Evolutionary conservation across 352 stramenopile genomes (phyloP).

Genomic region (Saprolegnia parasitica): DNA sequence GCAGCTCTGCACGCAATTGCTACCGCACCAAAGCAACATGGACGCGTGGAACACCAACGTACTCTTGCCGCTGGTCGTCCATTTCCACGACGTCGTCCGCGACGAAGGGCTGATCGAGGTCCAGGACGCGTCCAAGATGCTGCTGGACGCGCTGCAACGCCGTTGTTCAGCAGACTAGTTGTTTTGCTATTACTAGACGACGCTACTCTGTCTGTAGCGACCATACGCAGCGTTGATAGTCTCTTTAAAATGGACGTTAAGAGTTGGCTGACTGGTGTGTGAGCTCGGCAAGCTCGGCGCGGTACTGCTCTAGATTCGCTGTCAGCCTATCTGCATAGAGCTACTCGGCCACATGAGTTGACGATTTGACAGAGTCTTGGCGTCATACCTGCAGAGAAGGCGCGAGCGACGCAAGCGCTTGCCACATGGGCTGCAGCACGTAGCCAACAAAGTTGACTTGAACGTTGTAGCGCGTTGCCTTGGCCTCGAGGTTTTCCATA

Average conservation of each 20-base stretch:
- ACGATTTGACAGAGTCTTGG: too few relatives aligned
- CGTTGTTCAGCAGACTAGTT: neutral
- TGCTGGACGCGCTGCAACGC: neutral
- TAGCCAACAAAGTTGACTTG: conserved; percentile 78
- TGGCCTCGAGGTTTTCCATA: conserved; percentile 64
- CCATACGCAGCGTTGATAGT: too few relatives aligned
- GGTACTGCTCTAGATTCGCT: conserved; percentile 58
- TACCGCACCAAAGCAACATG: neutral
- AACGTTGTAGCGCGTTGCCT: conserved; percentile 52
- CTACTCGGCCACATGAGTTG: conserved; percentile 2
- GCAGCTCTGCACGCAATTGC: neutral
- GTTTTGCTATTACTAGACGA: neutral
- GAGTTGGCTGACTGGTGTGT: conserved; percentile 30
- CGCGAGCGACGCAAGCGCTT: neutral
- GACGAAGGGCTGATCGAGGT: neutral
- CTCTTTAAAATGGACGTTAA: too few relatives aligned
- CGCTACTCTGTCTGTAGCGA: too few relatives aligned
- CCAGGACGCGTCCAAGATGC: neutral
- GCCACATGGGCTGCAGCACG: conserved; percentile 65
- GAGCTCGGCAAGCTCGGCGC: conserved; percentile 50
- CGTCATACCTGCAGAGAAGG: neutral
- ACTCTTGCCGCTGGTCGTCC: neutral
- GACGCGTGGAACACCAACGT: neutral
- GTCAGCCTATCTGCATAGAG: conserved; percentile 52
- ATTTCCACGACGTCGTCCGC: neutral